These are phyloP conservation scores for Chloris gayana DNA, from an alignment of 176 grass and related monocot genomes.

Conservation along the genomic window DNA sequence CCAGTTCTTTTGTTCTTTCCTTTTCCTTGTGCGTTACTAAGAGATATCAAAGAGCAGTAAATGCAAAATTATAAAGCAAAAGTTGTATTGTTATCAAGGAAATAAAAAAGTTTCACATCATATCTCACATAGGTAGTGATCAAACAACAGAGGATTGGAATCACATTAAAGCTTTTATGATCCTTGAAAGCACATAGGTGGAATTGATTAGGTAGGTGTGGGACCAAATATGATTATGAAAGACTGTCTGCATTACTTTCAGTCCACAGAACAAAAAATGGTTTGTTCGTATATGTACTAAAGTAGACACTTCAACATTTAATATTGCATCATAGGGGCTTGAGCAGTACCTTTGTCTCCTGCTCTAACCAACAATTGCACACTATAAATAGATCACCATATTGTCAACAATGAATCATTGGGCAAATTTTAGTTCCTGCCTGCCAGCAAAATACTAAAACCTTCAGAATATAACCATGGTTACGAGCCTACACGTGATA, in stretches of 20 bases:
- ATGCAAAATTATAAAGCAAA: background rate
- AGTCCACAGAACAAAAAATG: background rate
- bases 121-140: background rate
- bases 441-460: background rate
- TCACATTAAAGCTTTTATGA: conserved; percentile 1
- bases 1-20: background rate
- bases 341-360: background rate
- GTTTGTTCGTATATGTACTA: background rate
- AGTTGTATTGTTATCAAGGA: background rate
- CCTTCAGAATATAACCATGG: conserved; percentile 27
- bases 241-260: background rate
- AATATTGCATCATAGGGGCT: background rate
- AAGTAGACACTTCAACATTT: background rate
- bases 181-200: background rate
- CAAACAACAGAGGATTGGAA: background rate
- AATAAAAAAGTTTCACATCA: conserved; percentile 5
- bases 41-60: background rate
- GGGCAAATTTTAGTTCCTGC: background rate
- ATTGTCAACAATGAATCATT: background rate
- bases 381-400: background rate
- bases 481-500: conserved; percentile 30
- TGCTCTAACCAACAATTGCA: background rate
- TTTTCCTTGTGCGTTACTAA: conserved; percentile 2
- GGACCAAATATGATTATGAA: background rate
- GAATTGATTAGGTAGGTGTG: background rate